These are phyloP conservation scores for Ophiocordyceps camponoti-saundersi DNA, from an alignment of 2,329 filamentous ascomycete genomes.

Conservation along the genomic window DNA sequence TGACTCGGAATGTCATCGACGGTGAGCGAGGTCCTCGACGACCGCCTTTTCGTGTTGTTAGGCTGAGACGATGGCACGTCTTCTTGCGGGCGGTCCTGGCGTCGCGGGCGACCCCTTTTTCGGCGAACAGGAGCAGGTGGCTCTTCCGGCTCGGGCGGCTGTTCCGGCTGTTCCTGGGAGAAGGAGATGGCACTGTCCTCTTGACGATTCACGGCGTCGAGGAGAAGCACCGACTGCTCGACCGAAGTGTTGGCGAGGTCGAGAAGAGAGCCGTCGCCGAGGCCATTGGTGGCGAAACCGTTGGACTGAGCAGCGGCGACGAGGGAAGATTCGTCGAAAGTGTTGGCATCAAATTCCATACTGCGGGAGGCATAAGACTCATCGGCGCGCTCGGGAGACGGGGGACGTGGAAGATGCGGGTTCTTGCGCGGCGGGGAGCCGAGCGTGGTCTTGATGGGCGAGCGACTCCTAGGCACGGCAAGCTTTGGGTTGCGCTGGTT, in stretches of 20 bases:
- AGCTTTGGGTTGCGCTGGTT: slow-evolving; percentile 30
- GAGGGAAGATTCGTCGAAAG: slow-evolving; percentile 3
- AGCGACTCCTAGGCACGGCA: slow-evolving; percentile 31
- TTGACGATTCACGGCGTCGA: slow-evolving; percentile 14
- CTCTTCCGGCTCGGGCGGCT: slow-evolving; percentile 2
- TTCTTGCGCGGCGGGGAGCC: slow-evolving; percentile 45
- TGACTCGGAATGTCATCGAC: background rate
- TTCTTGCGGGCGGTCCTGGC: slow-evolving; percentile 1
- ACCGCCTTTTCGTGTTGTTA: slow-evolving; percentile 4
- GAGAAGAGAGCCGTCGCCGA: slow-evolving; percentile 5
- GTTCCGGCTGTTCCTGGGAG: background rate
- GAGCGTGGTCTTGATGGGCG: slow-evolving; percentile 46
- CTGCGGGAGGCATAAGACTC: slow-evolving; percentile 30
- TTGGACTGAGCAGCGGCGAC: slow-evolving; percentile 12
- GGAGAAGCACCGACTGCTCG: slow-evolving; percentile 26
- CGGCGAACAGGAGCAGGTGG: slow-evolving; percentile 2
- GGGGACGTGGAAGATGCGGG: slow-evolving; percentile 35
- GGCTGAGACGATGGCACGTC: background rate
- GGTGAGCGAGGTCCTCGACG: slow-evolving; percentile 1
- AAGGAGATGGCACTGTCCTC: slow-evolving; percentile 1
- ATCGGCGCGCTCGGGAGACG: slow-evolving; percentile 26
- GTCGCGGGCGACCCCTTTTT: slow-evolving; percentile 4
- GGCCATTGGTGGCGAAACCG: slow-evolving; percentile 13
- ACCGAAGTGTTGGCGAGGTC: slow-evolving; percentile 12
- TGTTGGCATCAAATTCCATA: slow-evolving; percentile 29